Evolutionary conservation across 352 stramenopile species (phyloP).

Genomic region (Globisporangium spinosum): DNA sequence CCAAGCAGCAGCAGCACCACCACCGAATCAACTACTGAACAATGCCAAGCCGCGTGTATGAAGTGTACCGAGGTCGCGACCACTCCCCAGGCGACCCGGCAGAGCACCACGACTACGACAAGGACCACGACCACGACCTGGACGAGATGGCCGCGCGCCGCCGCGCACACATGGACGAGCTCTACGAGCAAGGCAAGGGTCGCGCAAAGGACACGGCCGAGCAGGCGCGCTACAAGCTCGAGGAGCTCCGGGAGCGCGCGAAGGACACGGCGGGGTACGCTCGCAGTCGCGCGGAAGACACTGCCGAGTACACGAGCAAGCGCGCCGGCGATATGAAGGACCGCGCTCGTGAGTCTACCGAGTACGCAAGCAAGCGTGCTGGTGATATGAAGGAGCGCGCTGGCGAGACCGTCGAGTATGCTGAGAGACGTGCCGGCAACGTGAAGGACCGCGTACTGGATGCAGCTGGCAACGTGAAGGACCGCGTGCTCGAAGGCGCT

Average conservation of each 20-base stretch:
- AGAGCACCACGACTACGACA: not conserved
- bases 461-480: not conserved
- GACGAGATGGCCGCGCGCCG: constrained; percentile 13
- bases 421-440: constrained; percentile 9
- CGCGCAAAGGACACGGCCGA: constrained; percentile 5
- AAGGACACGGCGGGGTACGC: not conserved
- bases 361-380: not conserved
- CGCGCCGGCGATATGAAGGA: not conserved
- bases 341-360: not conserved
- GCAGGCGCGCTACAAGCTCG: constrained; percentile 23
- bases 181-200: constrained; percentile 7
- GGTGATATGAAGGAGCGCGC: not conserved
- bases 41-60: constrained; percentile 19
- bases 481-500: not conserved
- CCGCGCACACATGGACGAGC: constrained; percentile 11
- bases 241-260: constrained; percentile 28
- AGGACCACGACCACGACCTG: constrained; percentile 10
- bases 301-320: constrained; percentile 2
- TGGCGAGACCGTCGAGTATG: constrained; percentile 22
- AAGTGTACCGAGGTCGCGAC: constrained; percentile 14
- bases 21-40: not conserved
- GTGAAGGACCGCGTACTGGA: constrained; percentile 29
- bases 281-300: not conserved
- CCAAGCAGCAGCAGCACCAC: not conserved
- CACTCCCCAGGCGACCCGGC: not conserved